Evolutionary conservation across 176 grass and related monocot genomes (phyloP).

Genomic region (Eremochloa ophiuroides): DNA sequence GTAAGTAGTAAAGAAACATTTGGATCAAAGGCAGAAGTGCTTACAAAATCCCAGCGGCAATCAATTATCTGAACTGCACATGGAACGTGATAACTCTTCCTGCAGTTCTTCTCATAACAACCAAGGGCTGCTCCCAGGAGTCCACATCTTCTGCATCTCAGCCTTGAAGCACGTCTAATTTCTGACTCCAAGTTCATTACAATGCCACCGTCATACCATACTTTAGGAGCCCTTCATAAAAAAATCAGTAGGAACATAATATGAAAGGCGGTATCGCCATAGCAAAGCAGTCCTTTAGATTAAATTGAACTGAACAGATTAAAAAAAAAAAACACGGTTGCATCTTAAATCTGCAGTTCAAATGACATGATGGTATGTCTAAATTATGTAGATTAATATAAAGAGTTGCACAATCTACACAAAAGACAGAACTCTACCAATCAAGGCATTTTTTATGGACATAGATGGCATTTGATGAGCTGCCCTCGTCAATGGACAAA

Average conservation of each 20-base stretch:
- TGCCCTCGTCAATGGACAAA: conserved; percentile 11
- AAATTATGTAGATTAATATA: background rate
- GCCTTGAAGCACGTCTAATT: conserved; percentile 44
- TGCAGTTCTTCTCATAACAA: conserved; percentile 27
- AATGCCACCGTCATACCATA: conserved; percentile 33
- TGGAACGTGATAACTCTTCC: conserved; percentile 45
- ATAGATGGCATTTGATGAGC: conserved; percentile 30
- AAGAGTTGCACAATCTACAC: background rate
- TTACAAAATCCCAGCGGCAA: conserved; percentile 69
- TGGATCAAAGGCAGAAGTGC: conserved; percentile 8
- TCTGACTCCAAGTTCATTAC: conserved; percentile 51
- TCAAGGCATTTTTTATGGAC: conserved; percentile 57
- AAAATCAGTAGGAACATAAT: background rate
- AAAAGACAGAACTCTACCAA: conserved; percentile 42
- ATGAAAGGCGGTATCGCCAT: background rate
- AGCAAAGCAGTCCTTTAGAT: background rate
- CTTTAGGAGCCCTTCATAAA: conserved; percentile 50
- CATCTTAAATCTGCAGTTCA: background rate
- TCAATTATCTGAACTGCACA: conserved; percentile 42
- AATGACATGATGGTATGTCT: background rate
- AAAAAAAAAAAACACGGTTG: background rate
- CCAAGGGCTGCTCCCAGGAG: conserved; percentile 49
- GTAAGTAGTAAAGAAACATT: background rate
- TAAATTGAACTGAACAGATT: background rate
- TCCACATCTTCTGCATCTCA: conserved; percentile 54